A percentile compares a stretch with the other conserved stretches of the same genome.
Conservation (phyloP, 1,139 yeast genomes). For the Lodderomyces orthopsilosis region DNA sequence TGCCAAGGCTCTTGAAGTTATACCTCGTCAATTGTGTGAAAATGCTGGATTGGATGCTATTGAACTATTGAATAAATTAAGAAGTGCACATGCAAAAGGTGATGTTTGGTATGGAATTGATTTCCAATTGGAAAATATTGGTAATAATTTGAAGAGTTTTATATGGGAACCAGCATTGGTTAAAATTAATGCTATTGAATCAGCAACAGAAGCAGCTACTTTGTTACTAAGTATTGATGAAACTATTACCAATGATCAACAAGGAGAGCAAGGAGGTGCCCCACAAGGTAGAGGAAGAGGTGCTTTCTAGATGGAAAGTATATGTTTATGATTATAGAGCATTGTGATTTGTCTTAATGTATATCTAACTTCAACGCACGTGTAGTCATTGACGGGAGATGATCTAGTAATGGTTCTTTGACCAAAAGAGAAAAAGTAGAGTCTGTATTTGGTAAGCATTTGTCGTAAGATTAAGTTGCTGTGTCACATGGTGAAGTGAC, state of each 20-base stretch:
- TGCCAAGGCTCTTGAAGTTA: slow-evolving; percentile 92
- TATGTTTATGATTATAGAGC: slow-evolving; percentile 3
- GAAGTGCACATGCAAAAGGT: slow-evolving; percentile 94
- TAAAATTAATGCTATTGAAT: slow-evolving; percentile 86
- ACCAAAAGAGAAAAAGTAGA: too few species aligned
- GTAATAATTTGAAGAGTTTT: slow-evolving; percentile 79
- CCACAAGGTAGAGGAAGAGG: slow-evolving; percentile 10
- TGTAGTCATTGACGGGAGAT: too few species aligned
- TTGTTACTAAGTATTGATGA: slow-evolving; percentile 91
- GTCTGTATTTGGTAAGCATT: too few species aligned
- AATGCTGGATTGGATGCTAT: slow-evolving; percentile 98
- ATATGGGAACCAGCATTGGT: slow-evolving; percentile 99
- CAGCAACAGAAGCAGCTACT: slow-evolving; percentile 98
- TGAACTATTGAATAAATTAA: slow-evolving; percentile 81
- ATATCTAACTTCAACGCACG: background rate
- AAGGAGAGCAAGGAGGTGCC: slow-evolving; percentile 60
- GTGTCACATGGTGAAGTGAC: too few species aligned
- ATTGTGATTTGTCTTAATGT: background rate
- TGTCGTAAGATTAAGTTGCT: too few species aligned
- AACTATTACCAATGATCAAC: slow-evolving; percentile 78
- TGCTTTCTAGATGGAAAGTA: slow-evolving; percentile 8
- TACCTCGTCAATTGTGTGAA: slow-evolving; percentile 96
- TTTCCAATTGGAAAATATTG: slow-evolving; percentile 78
- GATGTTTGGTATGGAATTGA: slow-evolving; percentile 92
- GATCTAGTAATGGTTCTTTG: too few species aligned